phyloP scores from a whole-genome alignment of 371 early-diverging fungal species.

The Apophysomyces ossiformis region DNA sequence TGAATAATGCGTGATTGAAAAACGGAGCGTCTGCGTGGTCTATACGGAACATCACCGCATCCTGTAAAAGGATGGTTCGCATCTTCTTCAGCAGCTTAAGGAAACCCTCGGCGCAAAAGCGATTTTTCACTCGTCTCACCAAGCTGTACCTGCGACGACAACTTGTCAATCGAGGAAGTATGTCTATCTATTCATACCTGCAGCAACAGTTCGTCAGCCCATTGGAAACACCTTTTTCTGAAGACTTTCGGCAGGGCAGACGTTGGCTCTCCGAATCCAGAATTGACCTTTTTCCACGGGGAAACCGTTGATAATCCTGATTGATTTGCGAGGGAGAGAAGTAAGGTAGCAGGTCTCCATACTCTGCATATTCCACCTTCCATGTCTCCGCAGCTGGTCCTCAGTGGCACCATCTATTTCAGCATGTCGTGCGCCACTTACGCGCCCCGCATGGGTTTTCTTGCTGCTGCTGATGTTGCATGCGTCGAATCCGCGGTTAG shows the following conservation, averaged over 20 bases:
- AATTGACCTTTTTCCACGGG: background rate
- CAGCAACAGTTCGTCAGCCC: background rate
- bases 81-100: too few relatives aligned
- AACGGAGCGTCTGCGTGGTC: background rate
- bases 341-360: background rate
- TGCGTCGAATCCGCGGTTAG: background rate
- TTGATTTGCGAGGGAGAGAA: background rate
- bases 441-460: conserved; percentile 2
- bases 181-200: too few relatives aligned
- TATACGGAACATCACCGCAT: background rate
- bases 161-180: too few relatives aligned
- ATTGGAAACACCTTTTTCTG: background rate
- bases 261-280: background rate
- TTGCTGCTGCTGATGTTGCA: background rate
- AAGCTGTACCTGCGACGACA: too few relatives aligned
- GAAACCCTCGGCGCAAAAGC: background rate
- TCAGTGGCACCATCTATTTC: conserved; percentile 4
- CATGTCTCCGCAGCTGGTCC: background rate
- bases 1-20: conserved; percentile 1
- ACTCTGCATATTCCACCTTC: conserved; percentile 4
- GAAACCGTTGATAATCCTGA: background rate
- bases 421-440: background rate
- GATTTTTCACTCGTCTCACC: background rate
- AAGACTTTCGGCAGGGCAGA: background rate
- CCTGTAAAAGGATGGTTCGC: background rate